Percentiles rank a stretch among this genome's conserved stretches.
Evolutionary conservation across 2,329 filamentous ascomycete genomes (phyloP).

Genomic region (Ceratocystis papillata): DNA sequence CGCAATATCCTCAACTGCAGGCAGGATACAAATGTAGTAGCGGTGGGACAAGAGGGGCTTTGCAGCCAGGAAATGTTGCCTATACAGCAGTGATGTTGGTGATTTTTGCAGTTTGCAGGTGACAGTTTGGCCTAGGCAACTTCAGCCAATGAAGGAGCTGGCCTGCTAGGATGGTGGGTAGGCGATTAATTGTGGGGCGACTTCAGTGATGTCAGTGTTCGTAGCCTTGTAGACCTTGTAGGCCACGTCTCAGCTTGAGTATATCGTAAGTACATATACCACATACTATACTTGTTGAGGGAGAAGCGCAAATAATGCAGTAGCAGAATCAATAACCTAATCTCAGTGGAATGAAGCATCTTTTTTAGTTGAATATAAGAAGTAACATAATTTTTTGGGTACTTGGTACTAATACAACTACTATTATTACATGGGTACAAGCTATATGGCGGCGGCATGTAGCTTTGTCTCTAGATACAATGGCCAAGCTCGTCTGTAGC

Average conservation of each 20-base stretch:
- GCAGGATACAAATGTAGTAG: background rate
- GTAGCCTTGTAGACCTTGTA: slow-evolving; percentile 8
- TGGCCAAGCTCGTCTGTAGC: background rate
- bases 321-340: no score
- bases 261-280: slow-evolving; percentile 4
- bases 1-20: background rate
- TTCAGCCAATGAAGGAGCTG: background rate
- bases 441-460: background rate
- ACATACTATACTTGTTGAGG: background rate
- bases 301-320: background rate
- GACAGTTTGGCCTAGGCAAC: background rate
- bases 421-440: slow-evolving; percentile 1
- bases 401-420: no score
- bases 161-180: background rate
- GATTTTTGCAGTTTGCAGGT: background rate
- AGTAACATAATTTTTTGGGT: no score
- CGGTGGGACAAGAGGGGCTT: background rate
- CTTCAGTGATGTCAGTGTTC: slow-evolving; percentile 8
- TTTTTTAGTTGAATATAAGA: no score
- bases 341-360: no score
- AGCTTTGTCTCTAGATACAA: background rate
- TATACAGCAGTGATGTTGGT: background rate
- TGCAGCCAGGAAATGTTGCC: background rate
- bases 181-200: slow-evolving; percentile 4
- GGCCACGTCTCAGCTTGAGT: slow-evolving; percentile 19